Evolutionary conservation across 352 stramenopile genomes (phyloP).

Genomic region (Halophytophthora polymorphica): DNA sequence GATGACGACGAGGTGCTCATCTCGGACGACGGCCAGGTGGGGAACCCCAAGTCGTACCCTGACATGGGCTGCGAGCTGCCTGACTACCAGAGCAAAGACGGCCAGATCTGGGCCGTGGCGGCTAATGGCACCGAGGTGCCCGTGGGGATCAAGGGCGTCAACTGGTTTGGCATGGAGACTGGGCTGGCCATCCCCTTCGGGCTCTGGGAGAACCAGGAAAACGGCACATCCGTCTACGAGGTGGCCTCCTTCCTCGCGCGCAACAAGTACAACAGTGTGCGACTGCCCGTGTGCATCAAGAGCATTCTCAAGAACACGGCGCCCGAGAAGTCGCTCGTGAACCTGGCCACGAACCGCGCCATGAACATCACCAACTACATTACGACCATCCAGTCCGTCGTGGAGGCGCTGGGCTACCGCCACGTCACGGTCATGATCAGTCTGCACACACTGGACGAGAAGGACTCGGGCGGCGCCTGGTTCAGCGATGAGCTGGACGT

Average conservation of each 20-base stretch:
- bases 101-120: slow-evolving; percentile 38
- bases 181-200: slow-evolving; percentile 53
- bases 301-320: slow-evolving; percentile 45
- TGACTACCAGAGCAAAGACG: slow-evolving; percentile 63
- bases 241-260: slow-evolving; percentile 50
- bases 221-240: slow-evolving; percentile 64
- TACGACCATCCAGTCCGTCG: slow-evolving; percentile 47
- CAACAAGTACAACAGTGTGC: slow-evolving; percentile 74
- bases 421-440: slow-evolving; percentile 62
- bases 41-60: slow-evolving; percentile 54
- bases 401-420: slow-evolving; percentile 55
- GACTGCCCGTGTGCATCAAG: slow-evolving; percentile 57
- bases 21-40: slow-evolving; percentile 46
- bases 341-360: slow-evolving; percentile 59
- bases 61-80: slow-evolving; percentile 47
- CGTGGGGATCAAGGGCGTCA: slow-evolving; percentile 57
- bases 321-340: slow-evolving; percentile 52
- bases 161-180: slow-evolving; percentile 82
- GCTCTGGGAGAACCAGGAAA: slow-evolving; percentile 65
- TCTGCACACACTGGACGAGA: slow-evolving; percentile 54
- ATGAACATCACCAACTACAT: slow-evolving; percentile 64
- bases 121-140: slow-evolving; percentile 57
- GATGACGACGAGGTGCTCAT: slow-evolving; percentile 34
- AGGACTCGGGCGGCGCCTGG: slow-evolving; percentile 52
- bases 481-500: slow-evolving; percentile 50